Evolutionary conservation across 1,139 yeast species (phyloP).

Genomic region (Candida mesenterica): DNA sequence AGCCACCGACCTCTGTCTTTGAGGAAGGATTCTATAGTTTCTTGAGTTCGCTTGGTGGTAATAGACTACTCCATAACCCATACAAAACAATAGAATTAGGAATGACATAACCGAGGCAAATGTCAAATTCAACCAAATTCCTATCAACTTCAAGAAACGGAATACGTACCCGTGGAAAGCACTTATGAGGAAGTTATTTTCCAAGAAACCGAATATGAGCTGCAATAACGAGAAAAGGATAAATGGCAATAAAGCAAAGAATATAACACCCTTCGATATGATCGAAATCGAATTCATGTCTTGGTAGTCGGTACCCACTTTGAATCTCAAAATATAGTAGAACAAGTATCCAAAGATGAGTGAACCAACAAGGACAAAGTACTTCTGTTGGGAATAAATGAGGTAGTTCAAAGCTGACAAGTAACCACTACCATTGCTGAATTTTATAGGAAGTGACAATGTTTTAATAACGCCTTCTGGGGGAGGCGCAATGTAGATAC

Average conservation of each 20-base stretch:
- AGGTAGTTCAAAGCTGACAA: slow-evolving; percentile 21
- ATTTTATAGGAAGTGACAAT: slow-evolving; percentile 20
- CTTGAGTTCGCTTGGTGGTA: slow-evolving; percentile 26
- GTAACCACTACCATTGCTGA: slow-evolving; percentile 29
- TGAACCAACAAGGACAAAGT: slow-evolving; percentile 17
- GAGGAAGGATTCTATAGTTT: slow-evolving; percentile 30
- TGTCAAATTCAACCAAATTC: slow-evolving; percentile 6
- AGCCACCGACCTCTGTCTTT: slow-evolving; percentile 18
- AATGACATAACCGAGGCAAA: slow-evolving; percentile 12
- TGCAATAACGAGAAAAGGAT: slow-evolving; percentile 13
- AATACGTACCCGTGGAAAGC: slow-evolving; percentile 5
- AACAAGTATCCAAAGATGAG: slow-evolving; percentile 23
- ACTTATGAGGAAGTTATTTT: slow-evolving; percentile 17
- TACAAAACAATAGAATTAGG: slow-evolving; percentile 29
- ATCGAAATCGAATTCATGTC: slow-evolving; percentile 34
- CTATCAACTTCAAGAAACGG: slow-evolving; percentile 3
- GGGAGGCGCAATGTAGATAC: slow-evolving; percentile 34
- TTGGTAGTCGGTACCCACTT: slow-evolving; percentile 29
- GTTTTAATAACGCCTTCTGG: slow-evolving; percentile 10
- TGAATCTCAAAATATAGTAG: slow-evolving; percentile 27
- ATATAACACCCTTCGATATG: slow-evolving; percentile 33
- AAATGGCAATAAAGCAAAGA: slow-evolving; percentile 29
- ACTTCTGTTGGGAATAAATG: slow-evolving; percentile 20
- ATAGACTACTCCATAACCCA: slow-evolving; percentile 43
- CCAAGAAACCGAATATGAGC: slow-evolving; percentile 15